A percentile compares a stretch with the other conserved stretches of the same genome.
These are phyloP conservation scores for Curvularia lunata DNA, from an alignment of 2,329 filamentous ascomycete genomes.

Conservation along the genomic window DNA sequence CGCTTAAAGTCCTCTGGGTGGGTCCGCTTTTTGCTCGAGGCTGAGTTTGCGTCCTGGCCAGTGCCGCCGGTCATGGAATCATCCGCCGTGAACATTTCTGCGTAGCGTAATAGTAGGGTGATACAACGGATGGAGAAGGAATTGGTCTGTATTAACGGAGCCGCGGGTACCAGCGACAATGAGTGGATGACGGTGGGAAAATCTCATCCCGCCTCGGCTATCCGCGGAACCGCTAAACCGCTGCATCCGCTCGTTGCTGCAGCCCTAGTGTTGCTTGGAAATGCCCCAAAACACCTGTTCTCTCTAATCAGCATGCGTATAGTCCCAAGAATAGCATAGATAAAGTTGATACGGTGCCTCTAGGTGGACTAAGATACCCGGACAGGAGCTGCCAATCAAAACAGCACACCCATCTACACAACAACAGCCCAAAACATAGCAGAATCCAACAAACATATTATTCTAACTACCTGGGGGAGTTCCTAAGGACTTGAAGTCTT, in stretches of 20 bases:
- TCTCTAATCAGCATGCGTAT: background rate
- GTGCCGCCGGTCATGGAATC: slow-evolving; percentile 21
- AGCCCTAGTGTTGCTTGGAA: background rate
- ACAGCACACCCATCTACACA: too few relatives aligned
- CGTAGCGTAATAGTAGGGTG: slow-evolving; percentile 23
- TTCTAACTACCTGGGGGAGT: too few relatives aligned
- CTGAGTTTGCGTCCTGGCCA: slow-evolving; percentile 25
- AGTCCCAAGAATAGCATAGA: background rate
- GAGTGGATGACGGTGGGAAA: slow-evolving; percentile 40
- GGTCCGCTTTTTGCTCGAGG: slow-evolving; percentile 41
- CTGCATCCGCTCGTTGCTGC: background rate
- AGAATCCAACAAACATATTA: too few relatives aligned
- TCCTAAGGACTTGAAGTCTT: too few relatives aligned
- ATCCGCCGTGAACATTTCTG: slow-evolving; percentile 24
- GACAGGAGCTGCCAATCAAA: too few relatives aligned
- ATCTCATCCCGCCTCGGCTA: slow-evolving; percentile 39
- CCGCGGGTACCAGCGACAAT: slow-evolving; percentile 28
- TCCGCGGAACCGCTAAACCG: slow-evolving; percentile 7
- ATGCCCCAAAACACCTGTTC: background rate
- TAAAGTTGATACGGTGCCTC: too few relatives aligned
- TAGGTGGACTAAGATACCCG: too few relatives aligned
- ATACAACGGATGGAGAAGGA: slow-evolving; percentile 40
- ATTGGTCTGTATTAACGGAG: slow-evolving; percentile 24
- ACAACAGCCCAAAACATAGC: too few relatives aligned
- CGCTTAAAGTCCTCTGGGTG: slow-evolving; percentile 57